Base-by-base conservation (phyloP, 768 basidiomycete species). In the Trametes maxima region DNA sequence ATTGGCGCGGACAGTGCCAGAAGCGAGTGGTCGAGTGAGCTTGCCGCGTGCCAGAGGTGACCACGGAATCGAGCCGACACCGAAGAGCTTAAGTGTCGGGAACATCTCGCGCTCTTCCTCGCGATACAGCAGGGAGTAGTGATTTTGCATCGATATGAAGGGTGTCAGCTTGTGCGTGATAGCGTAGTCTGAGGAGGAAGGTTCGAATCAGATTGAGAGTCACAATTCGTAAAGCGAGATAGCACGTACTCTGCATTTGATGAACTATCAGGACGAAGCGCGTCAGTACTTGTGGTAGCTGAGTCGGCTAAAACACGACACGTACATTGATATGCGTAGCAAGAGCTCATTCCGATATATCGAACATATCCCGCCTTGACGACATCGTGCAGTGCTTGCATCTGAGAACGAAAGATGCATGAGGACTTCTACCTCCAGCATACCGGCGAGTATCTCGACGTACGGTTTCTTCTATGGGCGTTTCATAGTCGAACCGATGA, bases 71-170 rank as follows among this genome's bases (percentile, higher is more conserved):
- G 69, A 36, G 21, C 76, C 78, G 22, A 76, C 74, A 53, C 77
- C 78, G 57, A 73, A 71, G 16, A 74, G 71, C 66, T 74, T 71
- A 49, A 80, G 71, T 5, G 75, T 75, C 0, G 85, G 85, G 64
- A 84, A 79, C 81, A 83, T 82, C 66, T 83, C 82, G 13, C 78
- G 76, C 65, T 84, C 85, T 66, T 87, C 85, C 68, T 87, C 86
- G 47, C 85, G 79, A 66, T 87, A 86, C 46, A 84, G 45, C 4
- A 84, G 75, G 54, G 69, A 80, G 68, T 86, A 80, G 66, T 83
- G 80, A 70, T 86, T 84, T 70, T 87, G 84, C 85, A 87, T 86
- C 14, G 82, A 81, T 72, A 85, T 82, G 73, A 87, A 86, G 3
- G 80, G 82, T 3, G 81, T 83, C 12, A 75, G 65, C 19, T 69